Evolutionary conservation across 169 alveolate species (phyloP), one percentile per base, ranked within the genome.

Genomic region (Cryptosporidium bovis): DNA sequence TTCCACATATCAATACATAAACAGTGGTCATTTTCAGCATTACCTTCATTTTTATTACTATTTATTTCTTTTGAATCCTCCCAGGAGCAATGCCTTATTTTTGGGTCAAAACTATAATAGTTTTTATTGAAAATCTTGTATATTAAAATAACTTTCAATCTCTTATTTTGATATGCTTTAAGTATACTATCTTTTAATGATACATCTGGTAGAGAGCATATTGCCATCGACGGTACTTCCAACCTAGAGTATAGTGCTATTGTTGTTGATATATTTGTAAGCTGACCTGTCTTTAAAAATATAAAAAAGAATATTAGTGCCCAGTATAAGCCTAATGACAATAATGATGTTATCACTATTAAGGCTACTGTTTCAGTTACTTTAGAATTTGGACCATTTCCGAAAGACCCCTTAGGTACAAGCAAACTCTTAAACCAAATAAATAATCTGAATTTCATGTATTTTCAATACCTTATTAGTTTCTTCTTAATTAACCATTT

Each of bases 1-100:
- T 50, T 56, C 87, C 87, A 77, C 87, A 77, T 77, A 48, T 77
- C 87, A n/a, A 77, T 77, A 62, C 87, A 77, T n/a, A 77, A 48
- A n/a, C 87, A 77, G 6, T 56, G 87, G 24, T 62, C 15, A 6
- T 55, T 8, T 55, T 55, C 12, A 20, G 10, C 64, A 55, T 55
- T 55, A 13, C 12, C 12, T 50, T 67, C 50, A 8, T 40, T 40
- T 40, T 3, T 8, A 56, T 69, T 27, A 15, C 44, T 53, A 18
- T n/a, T 69, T 34, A 34, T 15, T 15, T 34, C 65, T 20, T 31
- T 27, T 40, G 48, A 40, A 33, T 34, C 56, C 15, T 69, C 83
- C 87, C 87, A 77, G 65, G 46, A 44, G 65, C 87, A 77, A 16
- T 40, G 64, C 44, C 87, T 55, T 15, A 77, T 62, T 10, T 40